Evolutionary conservation across 257 asterid species (phyloP).

Genomic region (Scutellaria barbata): DNA sequence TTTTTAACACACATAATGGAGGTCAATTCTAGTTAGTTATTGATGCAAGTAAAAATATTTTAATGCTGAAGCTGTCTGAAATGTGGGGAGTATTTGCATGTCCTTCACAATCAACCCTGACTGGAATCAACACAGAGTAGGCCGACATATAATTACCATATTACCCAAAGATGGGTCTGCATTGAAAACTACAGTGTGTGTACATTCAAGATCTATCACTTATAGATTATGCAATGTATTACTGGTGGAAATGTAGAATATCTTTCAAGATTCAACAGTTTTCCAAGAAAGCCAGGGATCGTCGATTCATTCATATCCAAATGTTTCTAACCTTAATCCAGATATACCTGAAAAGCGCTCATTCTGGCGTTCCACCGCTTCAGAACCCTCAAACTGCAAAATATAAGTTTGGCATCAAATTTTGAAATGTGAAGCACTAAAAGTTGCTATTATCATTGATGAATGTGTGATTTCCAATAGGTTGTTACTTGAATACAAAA

Average conservation of each 20-base stretch:
- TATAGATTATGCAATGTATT: neutral
- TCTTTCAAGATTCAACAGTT: constrained; percentile 4
- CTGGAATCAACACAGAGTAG: neutral
- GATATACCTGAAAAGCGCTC: constrained; percentile 73
- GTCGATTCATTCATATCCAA: neutral
- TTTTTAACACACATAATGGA: neutral
- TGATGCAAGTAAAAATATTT: neutral
- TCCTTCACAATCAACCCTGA: neutral
- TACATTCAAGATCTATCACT: neutral
- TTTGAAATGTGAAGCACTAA: constrained; percentile 15
- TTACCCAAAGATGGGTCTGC: neutral
- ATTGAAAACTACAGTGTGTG: neutral
- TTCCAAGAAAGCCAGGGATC: constrained; percentile 22
- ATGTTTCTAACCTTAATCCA: neutral
- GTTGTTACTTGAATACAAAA: constrained; percentile 3
- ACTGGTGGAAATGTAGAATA: neutral
- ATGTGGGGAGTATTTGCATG: neutral
- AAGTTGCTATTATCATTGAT: neutral
- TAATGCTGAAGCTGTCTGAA: neutral
- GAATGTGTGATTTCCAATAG: neutral
- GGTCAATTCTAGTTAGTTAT: constrained; percentile 11
- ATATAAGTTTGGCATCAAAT: constrained; percentile 8
- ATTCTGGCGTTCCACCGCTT: constrained; percentile 69
- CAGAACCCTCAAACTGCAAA: constrained; percentile 82
- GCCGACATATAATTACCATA: neutral